Conservation (phyloP, 305 asterid species). For the Fraxinus albicans region DNA sequence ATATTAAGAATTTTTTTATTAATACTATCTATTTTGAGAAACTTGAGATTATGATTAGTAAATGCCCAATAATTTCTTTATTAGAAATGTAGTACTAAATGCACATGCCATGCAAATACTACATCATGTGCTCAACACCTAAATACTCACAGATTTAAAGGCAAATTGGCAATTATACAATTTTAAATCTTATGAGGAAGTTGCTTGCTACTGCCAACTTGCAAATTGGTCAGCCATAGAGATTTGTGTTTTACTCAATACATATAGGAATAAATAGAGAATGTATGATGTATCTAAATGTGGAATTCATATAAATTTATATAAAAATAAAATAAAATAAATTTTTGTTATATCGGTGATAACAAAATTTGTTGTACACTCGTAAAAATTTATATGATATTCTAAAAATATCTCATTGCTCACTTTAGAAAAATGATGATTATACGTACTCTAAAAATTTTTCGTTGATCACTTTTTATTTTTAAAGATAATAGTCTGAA, state of each 20-base stretch:
- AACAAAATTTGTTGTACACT: no score
- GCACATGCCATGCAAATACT: conserved; percentile 24
- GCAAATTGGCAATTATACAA: neutral
- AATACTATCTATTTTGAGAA: neutral
- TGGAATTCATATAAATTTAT: neutral
- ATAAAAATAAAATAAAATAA: neutral
- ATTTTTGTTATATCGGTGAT: neutral
- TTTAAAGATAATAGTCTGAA: neutral
- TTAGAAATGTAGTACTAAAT: conserved; percentile 11
- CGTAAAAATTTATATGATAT: neutral
- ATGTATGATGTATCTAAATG: neutral
- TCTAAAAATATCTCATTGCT: neutral
- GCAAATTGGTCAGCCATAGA: neutral
- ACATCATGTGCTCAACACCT: conserved; percentile 31
- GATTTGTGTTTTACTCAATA: neutral
- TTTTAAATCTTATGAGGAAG: neutral
- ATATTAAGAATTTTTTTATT: neutral
- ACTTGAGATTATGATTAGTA: neutral
- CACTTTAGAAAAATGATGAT: neutral
- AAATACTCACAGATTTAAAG: conserved; percentile 15
- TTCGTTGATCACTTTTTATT: neutral
- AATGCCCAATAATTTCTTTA: neutral
- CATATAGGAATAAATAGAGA: neutral
- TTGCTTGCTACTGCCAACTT: neutral
- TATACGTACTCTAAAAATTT: neutral